A percentile compares a stretch with the other conserved stretches of the same genome.
phyloP scores from a whole-genome alignment of 768 basidiomycete genomes.

The Tricholoma sp. region DNA sequence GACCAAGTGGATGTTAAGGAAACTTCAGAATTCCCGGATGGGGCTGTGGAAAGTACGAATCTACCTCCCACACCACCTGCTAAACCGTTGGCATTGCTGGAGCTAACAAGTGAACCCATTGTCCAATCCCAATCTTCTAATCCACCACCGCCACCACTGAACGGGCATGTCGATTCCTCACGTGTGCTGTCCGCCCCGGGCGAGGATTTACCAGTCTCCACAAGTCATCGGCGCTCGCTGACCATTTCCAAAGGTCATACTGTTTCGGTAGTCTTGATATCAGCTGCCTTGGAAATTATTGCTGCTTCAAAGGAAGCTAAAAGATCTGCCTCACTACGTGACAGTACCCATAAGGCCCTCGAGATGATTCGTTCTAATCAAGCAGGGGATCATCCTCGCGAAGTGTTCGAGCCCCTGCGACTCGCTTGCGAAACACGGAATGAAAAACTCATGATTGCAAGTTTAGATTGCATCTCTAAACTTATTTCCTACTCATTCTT shows the following conservation, averaged over 20 bases:
- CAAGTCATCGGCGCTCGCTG: slow-evolving; percentile 47
- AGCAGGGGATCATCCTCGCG: slow-evolving; percentile 72
- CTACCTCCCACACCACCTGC: slow-evolving; percentile 12
- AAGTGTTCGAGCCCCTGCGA: slow-evolving; percentile 93
- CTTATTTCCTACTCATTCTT: slow-evolving; percentile 98
- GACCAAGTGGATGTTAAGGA: background rate
- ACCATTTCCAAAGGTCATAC: slow-evolving; percentile 65
- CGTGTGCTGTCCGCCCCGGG: background rate
- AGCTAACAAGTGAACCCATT: background rate
- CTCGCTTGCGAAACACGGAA: slow-evolving; percentile 93
- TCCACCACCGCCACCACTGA: background rate
- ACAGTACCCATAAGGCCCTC: slow-evolving; percentile 75
- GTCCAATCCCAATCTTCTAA: background rate
- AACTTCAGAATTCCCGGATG: background rate
- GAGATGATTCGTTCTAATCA: slow-evolving; percentile 75
- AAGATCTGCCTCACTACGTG: slow-evolving; percentile 73
- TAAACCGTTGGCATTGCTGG: slow-evolving; percentile 6
- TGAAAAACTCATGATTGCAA: slow-evolving; percentile 94
- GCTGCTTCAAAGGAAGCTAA: slow-evolving; percentile 85
- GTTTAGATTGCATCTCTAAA: slow-evolving; percentile 96
- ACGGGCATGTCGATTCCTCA: background rate
- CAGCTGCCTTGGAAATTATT: slow-evolving; percentile 83
- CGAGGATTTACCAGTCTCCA: slow-evolving; percentile 3
- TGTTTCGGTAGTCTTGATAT: slow-evolving; percentile 75
- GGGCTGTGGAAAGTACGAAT: background rate